Percentiles rank a stretch among this genome's conserved stretches.
phyloP scores from a whole-genome alignment of 352 stramenopile species.

The Globisporangium cederbergense region DNA sequence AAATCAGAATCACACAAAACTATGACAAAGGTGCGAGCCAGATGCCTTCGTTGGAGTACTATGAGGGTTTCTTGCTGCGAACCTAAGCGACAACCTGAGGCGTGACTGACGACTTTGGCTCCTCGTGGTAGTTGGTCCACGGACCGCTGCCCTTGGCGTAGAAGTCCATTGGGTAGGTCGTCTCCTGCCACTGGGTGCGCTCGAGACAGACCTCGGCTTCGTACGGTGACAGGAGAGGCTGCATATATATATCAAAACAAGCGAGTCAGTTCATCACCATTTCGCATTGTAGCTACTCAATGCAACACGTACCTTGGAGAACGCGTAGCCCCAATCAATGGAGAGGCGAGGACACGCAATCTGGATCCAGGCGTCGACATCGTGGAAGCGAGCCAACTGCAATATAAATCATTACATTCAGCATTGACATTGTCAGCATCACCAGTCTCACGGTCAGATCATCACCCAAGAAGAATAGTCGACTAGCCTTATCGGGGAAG shows the following conservation, averaged over 20 bases:
- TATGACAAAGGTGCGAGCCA: not conserved
- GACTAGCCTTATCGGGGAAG: constrained; percentile 84
- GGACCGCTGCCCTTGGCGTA: constrained; percentile 94
- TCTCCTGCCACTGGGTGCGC: constrained; percentile 81
- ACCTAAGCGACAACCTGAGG: constrained; percentile 6
- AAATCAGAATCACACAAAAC: not conserved
- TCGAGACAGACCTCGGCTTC: constrained; percentile 96
- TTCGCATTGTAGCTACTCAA: not conserved
- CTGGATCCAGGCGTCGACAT: constrained; percentile 98
- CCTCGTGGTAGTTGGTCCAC: constrained; percentile 97
- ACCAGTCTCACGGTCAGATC: too few relatives aligned
- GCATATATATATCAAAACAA: not conserved
- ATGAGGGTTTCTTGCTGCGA: not conserved
- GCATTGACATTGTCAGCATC: not conserved
- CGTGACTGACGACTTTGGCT: constrained; percentile 23
- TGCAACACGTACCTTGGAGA: constrained; percentile 70
- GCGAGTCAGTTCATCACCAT: not conserved
- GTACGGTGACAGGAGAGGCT: constrained; percentile 92
- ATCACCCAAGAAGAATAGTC: too few relatives aligned
- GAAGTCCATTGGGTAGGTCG: constrained; percentile 99
- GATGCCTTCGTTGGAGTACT: not conserved
- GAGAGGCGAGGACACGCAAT: constrained; percentile 97
- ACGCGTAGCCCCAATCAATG: constrained; percentile 99
- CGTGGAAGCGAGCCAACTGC: constrained; percentile 80
- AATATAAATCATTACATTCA: not conserved